Conservation (phyloP, 495 filamentous ascomycete genomes). For the Parmelia sp. region DNA sequence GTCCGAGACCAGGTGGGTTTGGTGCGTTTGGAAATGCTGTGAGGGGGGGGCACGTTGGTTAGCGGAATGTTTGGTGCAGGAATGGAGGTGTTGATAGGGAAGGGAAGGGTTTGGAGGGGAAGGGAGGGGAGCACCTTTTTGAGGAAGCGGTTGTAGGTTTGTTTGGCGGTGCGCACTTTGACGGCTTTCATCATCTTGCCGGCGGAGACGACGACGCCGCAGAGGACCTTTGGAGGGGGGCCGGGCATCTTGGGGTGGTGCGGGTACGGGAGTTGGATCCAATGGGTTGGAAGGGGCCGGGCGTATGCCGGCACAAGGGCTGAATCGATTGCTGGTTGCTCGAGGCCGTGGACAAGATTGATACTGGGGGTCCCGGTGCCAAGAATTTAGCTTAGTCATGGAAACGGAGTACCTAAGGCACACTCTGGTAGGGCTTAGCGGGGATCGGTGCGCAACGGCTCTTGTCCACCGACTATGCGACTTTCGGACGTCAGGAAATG, state of each 20-base stretch:
- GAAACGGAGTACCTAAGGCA: too few species aligned
- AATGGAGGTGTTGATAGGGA: neutral
- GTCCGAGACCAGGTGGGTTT: slow-evolving; percentile 57
- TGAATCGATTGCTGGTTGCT: too few species aligned
- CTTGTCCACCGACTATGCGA: too few species aligned
- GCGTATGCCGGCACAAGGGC: too few species aligned
- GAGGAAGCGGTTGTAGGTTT: slow-evolving; percentile 33
- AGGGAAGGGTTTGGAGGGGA: neutral
- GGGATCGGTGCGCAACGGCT: too few species aligned
- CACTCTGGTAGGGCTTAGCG: too few species aligned
- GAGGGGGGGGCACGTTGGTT: neutral
- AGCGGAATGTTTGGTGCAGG: neutral
- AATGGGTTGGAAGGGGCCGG: too few species aligned
- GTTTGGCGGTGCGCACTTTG: slow-evolving; percentile 47
- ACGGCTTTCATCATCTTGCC: slow-evolving; percentile 66
- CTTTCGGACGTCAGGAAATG: too few species aligned
- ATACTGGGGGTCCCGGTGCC: too few species aligned
- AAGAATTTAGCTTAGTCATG: too few species aligned
- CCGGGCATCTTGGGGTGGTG: neutral
- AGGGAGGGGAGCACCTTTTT: slow-evolving; percentile 41
- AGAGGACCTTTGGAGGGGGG: slow-evolving; percentile 24
- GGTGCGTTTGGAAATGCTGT: slow-evolving; percentile 36
- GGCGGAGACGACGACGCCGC: slow-evolving; percentile 59
- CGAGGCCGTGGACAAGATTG: too few species aligned
- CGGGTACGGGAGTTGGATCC: too few species aligned